Conservation (phyloP, 2,329 filamentous ascomycete species). For the Sporothrix schenckii region DNA sequence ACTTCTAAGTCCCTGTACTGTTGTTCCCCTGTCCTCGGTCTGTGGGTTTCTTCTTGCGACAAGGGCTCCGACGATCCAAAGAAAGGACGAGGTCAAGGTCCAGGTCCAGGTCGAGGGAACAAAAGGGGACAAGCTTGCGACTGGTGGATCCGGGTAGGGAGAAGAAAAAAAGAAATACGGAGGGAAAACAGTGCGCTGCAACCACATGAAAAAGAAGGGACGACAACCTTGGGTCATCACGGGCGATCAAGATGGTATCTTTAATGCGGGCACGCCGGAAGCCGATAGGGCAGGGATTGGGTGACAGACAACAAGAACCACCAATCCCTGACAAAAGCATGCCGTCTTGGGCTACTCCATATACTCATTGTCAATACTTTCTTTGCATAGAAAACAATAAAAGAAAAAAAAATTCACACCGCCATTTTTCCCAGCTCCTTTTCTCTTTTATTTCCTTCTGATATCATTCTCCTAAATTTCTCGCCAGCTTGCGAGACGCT, state of each 20-base stretch:
- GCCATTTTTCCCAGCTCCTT: too few relatives aligned
- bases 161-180: background rate
- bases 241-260: constrained; percentile 25
- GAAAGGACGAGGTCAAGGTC: background rate
- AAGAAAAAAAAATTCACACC: background rate
- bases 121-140: background rate
- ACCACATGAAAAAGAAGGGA: background rate
- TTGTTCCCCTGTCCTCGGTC: background rate
- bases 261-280: constrained; percentile 21
- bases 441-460: too few relatives aligned
- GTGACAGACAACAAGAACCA: background rate
- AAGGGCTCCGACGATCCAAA: constrained; percentile 9
- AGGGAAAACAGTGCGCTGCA: background rate
- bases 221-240: constrained; percentile 8
- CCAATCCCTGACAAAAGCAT: background rate
- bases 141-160: constrained; percentile 2
- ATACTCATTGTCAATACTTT: too few relatives aligned
- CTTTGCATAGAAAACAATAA: background rate
- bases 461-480: too few relatives aligned
- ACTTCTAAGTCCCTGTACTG: background rate
- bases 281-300: constrained; percentile 11
- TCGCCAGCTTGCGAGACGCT: too few relatives aligned
- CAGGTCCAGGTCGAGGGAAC: background rate
- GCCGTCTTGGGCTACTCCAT: background rate
- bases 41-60: constrained; percentile 20